Base-by-base conservation (phyloP, 768 basidiomycete species). In the Boletus subparvulus region DNA sequence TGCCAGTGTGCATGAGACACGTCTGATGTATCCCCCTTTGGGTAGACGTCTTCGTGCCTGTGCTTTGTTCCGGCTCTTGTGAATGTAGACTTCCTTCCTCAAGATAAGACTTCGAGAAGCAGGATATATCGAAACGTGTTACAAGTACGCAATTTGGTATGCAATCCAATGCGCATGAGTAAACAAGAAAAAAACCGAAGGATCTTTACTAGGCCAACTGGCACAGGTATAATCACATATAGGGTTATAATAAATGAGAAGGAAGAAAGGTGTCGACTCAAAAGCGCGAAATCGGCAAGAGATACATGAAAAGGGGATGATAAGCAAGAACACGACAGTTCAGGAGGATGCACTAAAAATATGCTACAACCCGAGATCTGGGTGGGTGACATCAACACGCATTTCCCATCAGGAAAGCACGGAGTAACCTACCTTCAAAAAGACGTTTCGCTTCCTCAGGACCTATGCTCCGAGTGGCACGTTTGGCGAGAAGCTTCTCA, bases 401-500 rank as follows among this genome's bases (percentile, higher is more conserved):
- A 35, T 54, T 59, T 55, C 48, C 61, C 61, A 41, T 43, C 60
- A 63, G 63, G 62, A 63, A 24, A 21, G 30, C 61, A 52, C 48
- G 57, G 56, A 55, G 32, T 47, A 30, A 63, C 80, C 40, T 55
- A 88, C 90, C 89, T 80, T 88, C 80, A 63, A 93, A 71, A 66
- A 94, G 74, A 64, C 85, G 81, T 64, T 85, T 82, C 63, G 85
- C 77, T 66, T 91, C 83, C 61, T 85, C 86, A 50, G 90, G 86
- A 51, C 85, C 83, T 63, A 93, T 91, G 61, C 84, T 81, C 63
- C 82, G 80, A 21, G 92, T 93, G 21, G 89, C 92, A 60, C 92
- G 87, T 61, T 90, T 82, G 44, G 90, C 91, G 19, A 94, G 83
- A 54, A 94, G 82, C 73, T 93, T 93, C 77, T 94, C 92, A 2